A percentile compares a stretch with the other conserved stretches of the same genome.
Conservation (phyloP, 2,329 filamentous ascomycete genomes). For the Sporothrix brunneoviolacea region DNA sequence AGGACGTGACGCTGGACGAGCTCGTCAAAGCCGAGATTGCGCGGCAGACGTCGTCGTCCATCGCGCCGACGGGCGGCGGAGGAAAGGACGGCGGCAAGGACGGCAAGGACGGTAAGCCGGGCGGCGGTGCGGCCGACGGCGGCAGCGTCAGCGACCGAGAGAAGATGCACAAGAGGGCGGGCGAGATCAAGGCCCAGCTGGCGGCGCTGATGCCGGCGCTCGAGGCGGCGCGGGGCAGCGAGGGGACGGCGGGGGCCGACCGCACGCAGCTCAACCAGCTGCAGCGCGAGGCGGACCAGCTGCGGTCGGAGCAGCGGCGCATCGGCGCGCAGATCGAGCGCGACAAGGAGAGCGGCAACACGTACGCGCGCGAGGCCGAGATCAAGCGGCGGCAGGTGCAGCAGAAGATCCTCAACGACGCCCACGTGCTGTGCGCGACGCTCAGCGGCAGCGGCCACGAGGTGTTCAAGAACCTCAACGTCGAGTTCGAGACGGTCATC, state of each 20-base stretch:
- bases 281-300: constrained; percentile 67
- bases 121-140: neutral
- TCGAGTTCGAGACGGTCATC: constrained; percentile 97
- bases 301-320: constrained; percentile 63
- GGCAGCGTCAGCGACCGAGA: constrained; percentile 48
- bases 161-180: constrained; percentile 56
- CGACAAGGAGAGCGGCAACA: constrained; percentile 78
- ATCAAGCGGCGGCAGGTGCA: constrained; percentile 77
- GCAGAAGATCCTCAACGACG: constrained; percentile 82
- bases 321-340: constrained; percentile 81
- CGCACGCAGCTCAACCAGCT: constrained; percentile 46
- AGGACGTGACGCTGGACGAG: constrained; percentile 89
- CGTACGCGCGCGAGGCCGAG: constrained; percentile 75
- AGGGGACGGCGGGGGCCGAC: constrained; percentile 47
- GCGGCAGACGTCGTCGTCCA: constrained; percentile 26
- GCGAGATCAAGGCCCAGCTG: constrained; percentile 69
- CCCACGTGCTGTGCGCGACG: constrained; percentile 90
- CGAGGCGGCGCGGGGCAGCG: constrained; percentile 55
- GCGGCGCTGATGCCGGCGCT: constrained; percentile 64
- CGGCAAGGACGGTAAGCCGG: constrained; percentile 9
- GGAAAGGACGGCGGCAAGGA: neutral
- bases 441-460: constrained; percentile 94
- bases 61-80: neutral
- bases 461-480: constrained; percentile 88
- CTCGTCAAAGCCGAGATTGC: constrained; percentile 65